Conservation (phyloP, 768 basidiomycete species). For the Dentipellis fragilis region DNA sequence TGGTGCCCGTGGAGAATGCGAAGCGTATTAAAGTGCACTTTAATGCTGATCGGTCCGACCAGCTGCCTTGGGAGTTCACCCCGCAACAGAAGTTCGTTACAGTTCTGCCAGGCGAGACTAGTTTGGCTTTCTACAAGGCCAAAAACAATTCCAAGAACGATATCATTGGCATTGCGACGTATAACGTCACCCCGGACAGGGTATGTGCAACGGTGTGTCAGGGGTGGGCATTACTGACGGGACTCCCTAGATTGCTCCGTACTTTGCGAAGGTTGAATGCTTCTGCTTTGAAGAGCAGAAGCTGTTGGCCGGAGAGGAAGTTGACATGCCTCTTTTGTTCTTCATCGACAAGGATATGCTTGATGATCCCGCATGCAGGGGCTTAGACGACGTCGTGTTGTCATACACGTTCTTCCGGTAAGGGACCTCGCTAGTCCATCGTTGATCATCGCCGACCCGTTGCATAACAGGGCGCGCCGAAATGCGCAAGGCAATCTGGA, state of each 20-base stretch:
- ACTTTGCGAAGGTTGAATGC: conserved; percentile 98
- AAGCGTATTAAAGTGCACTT: conserved; percentile 88
- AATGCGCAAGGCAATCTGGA: conserved; percentile 81
- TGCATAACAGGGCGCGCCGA: conserved; percentile 59
- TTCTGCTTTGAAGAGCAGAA: conserved; percentile 99
- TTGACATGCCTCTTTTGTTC: conserved; percentile 96
- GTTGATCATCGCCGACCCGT: background rate
- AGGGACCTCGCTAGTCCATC: conserved; percentile 15
- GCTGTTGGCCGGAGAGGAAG: conserved; percentile 88
- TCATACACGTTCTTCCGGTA: conserved; percentile 98
- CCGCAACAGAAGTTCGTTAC: conserved; percentile 86
- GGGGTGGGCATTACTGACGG: background rate
- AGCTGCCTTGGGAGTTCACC: conserved; percentile 86
- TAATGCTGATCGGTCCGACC: conserved; percentile 85
- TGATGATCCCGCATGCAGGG: conserved; percentile 82
- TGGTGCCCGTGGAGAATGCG: conserved; percentile 62
- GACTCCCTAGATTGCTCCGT: conserved; percentile 83
- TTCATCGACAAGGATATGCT: conserved; percentile 97
- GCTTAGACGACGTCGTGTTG: conserved; percentile 84
- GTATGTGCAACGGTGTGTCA: conserved; percentile 34
- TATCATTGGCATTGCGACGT: conserved; percentile 96
- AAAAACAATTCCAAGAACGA: conserved; percentile 78
- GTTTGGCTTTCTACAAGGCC: conserved; percentile 92
- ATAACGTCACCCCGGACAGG: conserved; percentile 97
- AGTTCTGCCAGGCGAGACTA: conserved; percentile 92